These are phyloP conservation scores for Serpula lacrymans DNA, from an alignment of 768 basidiomycete genomes.

Conservation along the genomic window DNA sequence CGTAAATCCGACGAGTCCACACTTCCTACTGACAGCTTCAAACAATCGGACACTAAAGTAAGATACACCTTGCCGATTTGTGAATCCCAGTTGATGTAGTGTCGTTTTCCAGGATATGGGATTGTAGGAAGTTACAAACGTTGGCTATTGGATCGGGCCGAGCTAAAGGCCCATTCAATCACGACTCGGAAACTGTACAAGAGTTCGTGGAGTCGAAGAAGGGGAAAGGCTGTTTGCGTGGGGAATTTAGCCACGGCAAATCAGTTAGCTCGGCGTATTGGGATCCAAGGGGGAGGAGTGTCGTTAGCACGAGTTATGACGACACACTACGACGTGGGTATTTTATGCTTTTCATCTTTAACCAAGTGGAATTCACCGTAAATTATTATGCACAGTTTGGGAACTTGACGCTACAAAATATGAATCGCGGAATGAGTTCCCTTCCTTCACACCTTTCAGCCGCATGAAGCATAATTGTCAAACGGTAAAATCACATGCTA, in stretches of 20 bases:
- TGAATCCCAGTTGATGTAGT: background rate
- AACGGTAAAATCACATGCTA: constrained; percentile 49
- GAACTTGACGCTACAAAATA: constrained; percentile 56
- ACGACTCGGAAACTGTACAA: constrained; percentile 41
- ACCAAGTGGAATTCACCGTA: constrained; percentile 8
- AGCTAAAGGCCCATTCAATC: constrained; percentile 20
- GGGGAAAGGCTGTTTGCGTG: constrained; percentile 57
- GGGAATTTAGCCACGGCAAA: constrained; percentile 66
- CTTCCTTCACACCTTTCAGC: constrained; percentile 60
- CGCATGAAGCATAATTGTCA: constrained; percentile 74
- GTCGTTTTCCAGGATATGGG: constrained; percentile 62
- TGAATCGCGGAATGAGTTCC: constrained; percentile 45
- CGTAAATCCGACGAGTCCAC: constrained; percentile 66
- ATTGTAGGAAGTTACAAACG: constrained; percentile 58
- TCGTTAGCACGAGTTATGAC: constrained; percentile 86
- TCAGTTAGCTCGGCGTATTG: constrained; percentile 83
- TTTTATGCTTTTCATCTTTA: background rate
- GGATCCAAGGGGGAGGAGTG: constrained; percentile 75
- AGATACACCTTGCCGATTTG: too few species aligned
- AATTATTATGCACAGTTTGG: constrained; percentile 56
- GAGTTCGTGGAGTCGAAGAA: constrained; percentile 47
- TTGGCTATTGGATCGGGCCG: constrained; percentile 30
- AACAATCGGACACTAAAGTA: constrained; percentile 73
- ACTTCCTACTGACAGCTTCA: constrained; percentile 71
- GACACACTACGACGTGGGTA: constrained; percentile 67